These are phyloP conservation scores for Magnaporthiopsis incrustans DNA, from an alignment of 2,329 filamentous ascomycete species.

Conservation along the genomic window DNA sequence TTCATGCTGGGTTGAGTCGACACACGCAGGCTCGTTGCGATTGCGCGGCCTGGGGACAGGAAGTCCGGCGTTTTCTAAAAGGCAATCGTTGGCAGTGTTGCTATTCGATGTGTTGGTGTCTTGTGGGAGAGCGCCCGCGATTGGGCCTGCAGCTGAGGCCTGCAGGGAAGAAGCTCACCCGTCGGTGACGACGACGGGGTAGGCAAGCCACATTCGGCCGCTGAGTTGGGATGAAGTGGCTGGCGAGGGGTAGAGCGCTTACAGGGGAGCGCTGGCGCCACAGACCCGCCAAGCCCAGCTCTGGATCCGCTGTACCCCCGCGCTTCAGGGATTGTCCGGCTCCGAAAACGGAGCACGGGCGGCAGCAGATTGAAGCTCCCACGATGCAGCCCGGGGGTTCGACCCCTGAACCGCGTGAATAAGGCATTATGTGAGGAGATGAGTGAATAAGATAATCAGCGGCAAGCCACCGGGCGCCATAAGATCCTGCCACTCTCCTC, in stretches of 20 bases:
- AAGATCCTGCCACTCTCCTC: not conserved
- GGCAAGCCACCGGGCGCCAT: not conserved
- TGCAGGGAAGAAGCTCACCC: not conserved
- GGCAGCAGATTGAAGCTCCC: not conserved
- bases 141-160: not conserved
- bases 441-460: not conserved
- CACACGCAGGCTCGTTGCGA: not conserved
- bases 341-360: not conserved
- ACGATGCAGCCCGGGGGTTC: not conserved
- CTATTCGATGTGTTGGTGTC: constrained; percentile 1
- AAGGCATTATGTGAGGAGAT: not conserved
- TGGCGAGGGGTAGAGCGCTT: not conserved
- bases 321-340: not conserved
- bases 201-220: not conserved
- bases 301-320: too few species aligned
- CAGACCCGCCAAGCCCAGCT: not conserved
- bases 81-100: not conserved
- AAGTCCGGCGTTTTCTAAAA: not conserved
- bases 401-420: not conserved
- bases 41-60: not conserved
- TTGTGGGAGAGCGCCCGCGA: not conserved
- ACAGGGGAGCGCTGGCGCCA: not conserved
- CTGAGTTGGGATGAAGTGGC: not conserved
- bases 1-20: not conserved
- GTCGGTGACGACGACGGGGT: not conserved